Evolutionary conservation across 179 eudicot genomes (phyloP).

Genomic region (Spinacia oleracea): DNA sequence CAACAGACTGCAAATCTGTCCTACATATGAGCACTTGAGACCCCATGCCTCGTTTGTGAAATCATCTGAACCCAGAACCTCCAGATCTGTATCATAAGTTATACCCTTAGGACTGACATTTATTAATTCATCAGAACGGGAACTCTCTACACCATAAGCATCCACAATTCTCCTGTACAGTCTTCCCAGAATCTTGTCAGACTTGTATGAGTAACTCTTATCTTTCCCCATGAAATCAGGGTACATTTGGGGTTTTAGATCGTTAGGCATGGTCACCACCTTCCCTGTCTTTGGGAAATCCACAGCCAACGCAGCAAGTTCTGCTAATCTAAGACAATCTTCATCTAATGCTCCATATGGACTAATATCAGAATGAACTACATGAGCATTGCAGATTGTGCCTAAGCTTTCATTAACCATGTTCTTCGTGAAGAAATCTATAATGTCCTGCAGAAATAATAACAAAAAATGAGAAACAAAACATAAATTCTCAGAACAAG

Average conservation of each 20-base stretch:
- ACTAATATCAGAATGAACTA: constrained; percentile 84
- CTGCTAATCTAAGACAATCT: constrained; percentile 68
- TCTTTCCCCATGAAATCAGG: constrained; percentile 98
- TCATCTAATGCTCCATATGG: constrained; percentile 70
- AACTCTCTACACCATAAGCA: constrained; percentile 32
- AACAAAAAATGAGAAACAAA: background rate
- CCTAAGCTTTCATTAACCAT: constrained; percentile 90
- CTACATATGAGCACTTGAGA: constrained; percentile 71
- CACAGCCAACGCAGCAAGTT: constrained; percentile 88
- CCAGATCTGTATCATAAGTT: constrained; percentile 62
- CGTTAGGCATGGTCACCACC: constrained; percentile 60
- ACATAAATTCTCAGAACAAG: background rate
- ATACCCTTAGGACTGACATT: constrained; percentile 31
- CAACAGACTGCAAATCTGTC: constrained; percentile 62
- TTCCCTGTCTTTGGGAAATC: constrained; percentile 96
- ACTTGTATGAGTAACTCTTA: constrained; percentile 57
- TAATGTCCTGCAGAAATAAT: constrained; percentile 59
- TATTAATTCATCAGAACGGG: constrained; percentile 32
- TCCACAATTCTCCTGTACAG: constrained; percentile 62
- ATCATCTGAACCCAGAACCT: constrained; percentile 47
- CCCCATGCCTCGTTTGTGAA: constrained; percentile 71
- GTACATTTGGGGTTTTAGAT: constrained; percentile 69
- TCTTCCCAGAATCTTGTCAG: constrained; percentile 67
- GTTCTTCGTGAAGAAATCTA: constrained; percentile 71
- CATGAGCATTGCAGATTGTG: constrained; percentile 95